phyloP scores from a whole-genome alignment of 805 yeast genomes.

The Priceomyces melissophilus region DNA sequence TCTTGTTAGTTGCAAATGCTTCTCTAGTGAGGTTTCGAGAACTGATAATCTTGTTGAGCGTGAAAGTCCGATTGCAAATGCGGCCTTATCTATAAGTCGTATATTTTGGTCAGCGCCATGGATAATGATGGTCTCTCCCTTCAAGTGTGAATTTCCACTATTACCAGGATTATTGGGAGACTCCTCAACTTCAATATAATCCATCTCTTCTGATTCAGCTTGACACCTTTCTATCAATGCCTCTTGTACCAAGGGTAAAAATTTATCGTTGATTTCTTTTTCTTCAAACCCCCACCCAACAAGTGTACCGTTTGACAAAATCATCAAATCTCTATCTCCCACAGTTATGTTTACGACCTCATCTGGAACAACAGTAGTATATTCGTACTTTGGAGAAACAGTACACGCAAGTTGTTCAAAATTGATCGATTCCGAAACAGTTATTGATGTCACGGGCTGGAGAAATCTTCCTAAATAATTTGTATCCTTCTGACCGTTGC shows the following conservation, averaged over 20 bases:
- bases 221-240: conserved; percentile 43
- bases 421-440: conserved; percentile 71
- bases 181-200: conserved; percentile 52
- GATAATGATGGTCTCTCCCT: conserved; percentile 71
- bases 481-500: conserved; percentile 14
- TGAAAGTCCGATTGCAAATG: conserved; percentile 84
- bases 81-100: conserved; percentile 71
- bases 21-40: conserved; percentile 68
- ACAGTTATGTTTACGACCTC: conserved; percentile 61
- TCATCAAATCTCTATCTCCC: conserved; percentile 50
- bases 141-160: conserved; percentile 40
- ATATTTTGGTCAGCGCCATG: conserved; percentile 46
- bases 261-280: conserved; percentile 37
- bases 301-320: conserved; percentile 73
- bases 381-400: conserved; percentile 4
- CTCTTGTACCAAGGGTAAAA: conserved; percentile 50
- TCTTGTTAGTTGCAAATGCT: conserved; percentile 61
- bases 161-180: conserved; percentile 19
- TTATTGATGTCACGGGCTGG: conserved; percentile 61
- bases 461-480: conserved; percentile 24
- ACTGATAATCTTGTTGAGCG: conserved; percentile 83
- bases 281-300: conserved; percentile 84
- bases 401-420: conserved; percentile 40
- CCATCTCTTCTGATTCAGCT: conserved; percentile 84
- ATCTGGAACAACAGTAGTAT: conserved; percentile 48